phyloP scores from a whole-genome alignment of 169 alveolate genomes.

The Plasmodium malariae region DNA sequence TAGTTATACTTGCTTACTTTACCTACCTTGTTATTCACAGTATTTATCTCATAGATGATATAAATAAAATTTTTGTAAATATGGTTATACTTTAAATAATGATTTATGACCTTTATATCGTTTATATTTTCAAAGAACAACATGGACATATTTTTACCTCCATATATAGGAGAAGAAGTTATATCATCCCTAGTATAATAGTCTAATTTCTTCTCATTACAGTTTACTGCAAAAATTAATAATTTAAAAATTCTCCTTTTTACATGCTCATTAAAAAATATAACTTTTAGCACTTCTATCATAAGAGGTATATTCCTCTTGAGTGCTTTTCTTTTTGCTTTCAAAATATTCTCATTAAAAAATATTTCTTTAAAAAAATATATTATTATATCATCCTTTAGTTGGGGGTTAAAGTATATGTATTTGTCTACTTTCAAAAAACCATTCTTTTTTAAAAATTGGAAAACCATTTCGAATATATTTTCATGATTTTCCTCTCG shows the following conservation, averaged over 20 bases:
- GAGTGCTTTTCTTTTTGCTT: not conserved
- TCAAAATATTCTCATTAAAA: slow-evolving; percentile 25
- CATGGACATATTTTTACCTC: too few species aligned
- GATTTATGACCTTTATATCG: slow-evolving; percentile 12
- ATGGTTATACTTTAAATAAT: slow-evolving; percentile 51
- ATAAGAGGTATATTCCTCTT: slow-evolving; percentile 18
- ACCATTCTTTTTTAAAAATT: slow-evolving; percentile 2
- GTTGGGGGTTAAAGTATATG: slow-evolving; percentile 19
- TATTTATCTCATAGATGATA: slow-evolving; percentile 51
- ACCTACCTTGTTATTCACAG: slow-evolving; percentile 26
- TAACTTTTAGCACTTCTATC: slow-evolving; percentile 40
- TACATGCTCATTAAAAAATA: slow-evolving; percentile 35
- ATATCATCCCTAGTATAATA: too few species aligned
- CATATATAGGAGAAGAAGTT: too few species aligned
- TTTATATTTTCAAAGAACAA: too few species aligned
- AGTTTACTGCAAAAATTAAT: not conserved
- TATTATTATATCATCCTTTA: slow-evolving; percentile 39
- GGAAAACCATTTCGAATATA: not conserved
- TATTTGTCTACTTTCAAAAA: slow-evolving; percentile 9
- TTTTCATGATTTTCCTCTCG: not conserved
- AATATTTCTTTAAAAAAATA: slow-evolving; percentile 59
- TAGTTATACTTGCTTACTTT: slow-evolving; percentile 39
- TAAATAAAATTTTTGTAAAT: slow-evolving; percentile 61
- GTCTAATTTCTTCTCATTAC: too few species aligned
- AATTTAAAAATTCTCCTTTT: slow-evolving; percentile 11